Evolutionary conservation across 2,329 filamentous ascomycete species (phyloP).

Genomic region (Aspergillus jensenii): DNA sequence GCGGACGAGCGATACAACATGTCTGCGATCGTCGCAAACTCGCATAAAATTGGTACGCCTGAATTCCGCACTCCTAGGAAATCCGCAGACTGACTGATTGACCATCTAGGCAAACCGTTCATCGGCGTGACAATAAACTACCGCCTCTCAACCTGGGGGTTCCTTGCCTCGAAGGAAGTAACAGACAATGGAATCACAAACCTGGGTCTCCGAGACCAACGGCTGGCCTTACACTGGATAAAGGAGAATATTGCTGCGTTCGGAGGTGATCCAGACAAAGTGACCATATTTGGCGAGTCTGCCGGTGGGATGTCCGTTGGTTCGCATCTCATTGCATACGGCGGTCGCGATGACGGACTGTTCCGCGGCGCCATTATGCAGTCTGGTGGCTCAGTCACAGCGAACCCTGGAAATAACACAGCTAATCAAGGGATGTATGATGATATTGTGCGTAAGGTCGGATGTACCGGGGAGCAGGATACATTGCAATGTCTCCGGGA

Average conservation of each 20-base stretch:
- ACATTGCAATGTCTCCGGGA: constrained; percentile 66
- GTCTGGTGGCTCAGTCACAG: constrained; percentile 52
- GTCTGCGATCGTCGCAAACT: constrained; percentile 57
- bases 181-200: constrained; percentile 52
- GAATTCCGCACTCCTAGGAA: too few species aligned
- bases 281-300: constrained; percentile 57
- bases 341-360: constrained; percentile 54
- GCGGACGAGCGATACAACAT: constrained; percentile 62
- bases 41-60: constrained; percentile 45
- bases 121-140: constrained; percentile 58
- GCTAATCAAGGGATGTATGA: constrained; percentile 57
- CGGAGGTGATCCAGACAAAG: constrained; percentile 19
- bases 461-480: constrained; percentile 58
- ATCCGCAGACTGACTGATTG: not conserved
- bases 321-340: constrained; percentile 54
- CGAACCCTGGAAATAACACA: constrained; percentile 42
- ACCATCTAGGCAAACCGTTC: constrained; percentile 45
- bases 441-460: constrained; percentile 57
- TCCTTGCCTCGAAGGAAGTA: constrained; percentile 49
- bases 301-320: constrained; percentile 54
- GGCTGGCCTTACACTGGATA: constrained; percentile 39
- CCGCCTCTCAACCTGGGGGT: constrained; percentile 54
- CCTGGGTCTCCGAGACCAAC: constrained; percentile 50
- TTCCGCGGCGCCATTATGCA: constrained; percentile 56
- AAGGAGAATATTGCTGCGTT: constrained; percentile 35